Evolutionary conservation across 116 monocot genomes (phyloP), one percentile per base, ranked within the genome.

Genomic region (Zostera marina): DNA sequence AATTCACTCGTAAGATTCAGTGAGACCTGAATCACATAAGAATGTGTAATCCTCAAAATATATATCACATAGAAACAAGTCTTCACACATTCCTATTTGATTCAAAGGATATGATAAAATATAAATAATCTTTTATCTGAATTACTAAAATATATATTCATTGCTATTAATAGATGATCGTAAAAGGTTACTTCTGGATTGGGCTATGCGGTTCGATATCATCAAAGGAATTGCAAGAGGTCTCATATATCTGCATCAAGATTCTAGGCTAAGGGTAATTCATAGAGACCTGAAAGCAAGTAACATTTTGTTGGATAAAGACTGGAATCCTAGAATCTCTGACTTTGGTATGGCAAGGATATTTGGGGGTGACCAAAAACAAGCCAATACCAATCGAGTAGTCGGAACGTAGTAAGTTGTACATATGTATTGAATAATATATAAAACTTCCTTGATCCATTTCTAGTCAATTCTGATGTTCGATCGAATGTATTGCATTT

Each of bases 281-380:
- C 66, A 66, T 42, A 22, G 66, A 38, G 66, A 66, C 38, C 46
- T 66, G 5, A 66, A 66, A 38, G 47, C 56, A 3, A 26, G 66
- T 16, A 66, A 66, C 32, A 66, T 66, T 17, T 38, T 66, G 14
- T 26, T 66, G 0, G 56, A 66, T 46, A 32, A 56, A 16, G 66
- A 66, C 43, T 56, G 46, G 66, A 66, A 56, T 20, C 66, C 66
- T 25, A 66, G 56, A 22, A 66, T 66, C 22, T 66, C 66, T 46
- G 66, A 66, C 16, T 66, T 66, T 53, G 66, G 66, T 16, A 66
- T 66, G 66, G 66, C 66, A 1, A 46, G 66, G 56, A 66, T 66
- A 22, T 66, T 66, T 39, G 57, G 39, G 2, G 56, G 66, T 15
- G 16, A 56, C 17, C 66, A 66, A 46, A 66, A 66, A 17, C 56